phyloP scores from a whole-genome alignment of 345 rosid genomes.

The Hypericum perforatum region DNA sequence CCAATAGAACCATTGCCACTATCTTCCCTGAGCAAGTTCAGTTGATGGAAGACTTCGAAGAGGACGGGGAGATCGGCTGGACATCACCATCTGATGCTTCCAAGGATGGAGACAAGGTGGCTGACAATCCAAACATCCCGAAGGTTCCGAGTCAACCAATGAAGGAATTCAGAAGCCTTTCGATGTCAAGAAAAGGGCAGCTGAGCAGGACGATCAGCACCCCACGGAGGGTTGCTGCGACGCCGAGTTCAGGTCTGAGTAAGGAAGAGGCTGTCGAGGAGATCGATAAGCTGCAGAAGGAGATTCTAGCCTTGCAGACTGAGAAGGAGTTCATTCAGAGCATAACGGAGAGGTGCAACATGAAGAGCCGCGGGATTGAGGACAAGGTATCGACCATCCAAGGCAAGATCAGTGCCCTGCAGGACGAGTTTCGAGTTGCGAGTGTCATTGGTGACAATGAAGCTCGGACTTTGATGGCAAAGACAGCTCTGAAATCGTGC shows the following conservation, averaged over 20 bases:
- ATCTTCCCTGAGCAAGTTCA: constrained; percentile 67
- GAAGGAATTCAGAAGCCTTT: constrained; percentile 35
- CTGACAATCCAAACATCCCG: constrained; percentile 29
- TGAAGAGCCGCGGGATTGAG: constrained; percentile 53
- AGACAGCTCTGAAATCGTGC: constrained; percentile 62
- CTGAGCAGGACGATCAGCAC: constrained; percentile 21
- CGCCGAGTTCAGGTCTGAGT: constrained; percentile 41
- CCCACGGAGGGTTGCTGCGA: constrained; percentile 16
- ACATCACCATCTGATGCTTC: constrained; percentile 9
- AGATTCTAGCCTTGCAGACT: constrained; percentile 53
- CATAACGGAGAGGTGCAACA: constrained; percentile 37
- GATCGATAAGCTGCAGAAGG: constrained; percentile 61
- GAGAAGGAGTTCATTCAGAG: constrained; percentile 68
- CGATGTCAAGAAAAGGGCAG: constrained; percentile 32
- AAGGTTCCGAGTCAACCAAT: constrained; percentile 34
- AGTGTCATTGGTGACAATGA: constrained; percentile 55
- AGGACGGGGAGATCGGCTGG: constrained; percentile 17
- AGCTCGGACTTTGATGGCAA: constrained; percentile 67
- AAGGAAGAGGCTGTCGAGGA: constrained; percentile 48
- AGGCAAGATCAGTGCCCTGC: constrained; percentile 40
- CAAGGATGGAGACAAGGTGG: constrained; percentile 3
- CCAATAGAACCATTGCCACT: constrained; percentile 64
- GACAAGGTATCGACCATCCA: constrained; percentile 49
- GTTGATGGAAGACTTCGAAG: constrained; percentile 33
- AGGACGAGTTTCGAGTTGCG: constrained; percentile 67